Conservation (phyloP, 176 grass and related monocot genomes). For the Rhynchospora tenuis region DNA sequence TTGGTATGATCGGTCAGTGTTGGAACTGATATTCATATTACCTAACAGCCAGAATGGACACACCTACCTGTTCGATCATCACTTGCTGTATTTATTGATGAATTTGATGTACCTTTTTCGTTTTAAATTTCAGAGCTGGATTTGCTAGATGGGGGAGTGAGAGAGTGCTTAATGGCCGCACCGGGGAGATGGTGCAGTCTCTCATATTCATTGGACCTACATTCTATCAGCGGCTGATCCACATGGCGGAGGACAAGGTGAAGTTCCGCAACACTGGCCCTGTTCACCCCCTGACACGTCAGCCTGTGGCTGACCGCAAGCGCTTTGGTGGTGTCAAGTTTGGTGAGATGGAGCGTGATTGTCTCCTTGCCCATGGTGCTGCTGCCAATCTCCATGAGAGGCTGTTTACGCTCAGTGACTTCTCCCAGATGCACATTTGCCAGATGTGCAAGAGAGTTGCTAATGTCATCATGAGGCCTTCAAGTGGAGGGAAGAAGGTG, state of each 20-base stretch:
- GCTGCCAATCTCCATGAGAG: conserved; percentile 81
- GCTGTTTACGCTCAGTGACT: conserved; percentile 79
- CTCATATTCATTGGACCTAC: conserved; percentile 86
- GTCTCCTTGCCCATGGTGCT: conserved; percentile 79
- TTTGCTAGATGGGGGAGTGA: conserved; percentile 69
- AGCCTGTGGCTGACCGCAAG: conserved; percentile 72
- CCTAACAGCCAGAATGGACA: not conserved
- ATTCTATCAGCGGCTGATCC: conserved; percentile 89
- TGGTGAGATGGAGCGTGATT: conserved; percentile 92
- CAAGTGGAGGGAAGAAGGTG: conserved; percentile 53
- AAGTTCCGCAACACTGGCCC: conserved; percentile 94
- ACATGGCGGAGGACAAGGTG: conserved; percentile 94
- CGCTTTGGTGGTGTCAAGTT: conserved; percentile 94
- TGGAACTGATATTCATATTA: not conserved
- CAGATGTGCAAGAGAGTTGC: conserved; percentile 42
- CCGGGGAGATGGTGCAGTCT: conserved; percentile 60
- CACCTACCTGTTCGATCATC: no score
- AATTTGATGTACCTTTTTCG: not conserved
- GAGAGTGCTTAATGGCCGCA: conserved; percentile 73
- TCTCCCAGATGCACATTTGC: conserved; percentile 29
- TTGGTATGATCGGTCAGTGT: not conserved
- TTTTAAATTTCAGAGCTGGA: conserved; percentile 48
- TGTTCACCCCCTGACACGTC: conserved; percentile 81
- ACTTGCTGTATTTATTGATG: no score
- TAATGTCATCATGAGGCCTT: conserved; percentile 56